Base-by-base conservation (phyloP, 2,329 filamentous ascomycete genomes). In the Acarospora socialis region DNA sequence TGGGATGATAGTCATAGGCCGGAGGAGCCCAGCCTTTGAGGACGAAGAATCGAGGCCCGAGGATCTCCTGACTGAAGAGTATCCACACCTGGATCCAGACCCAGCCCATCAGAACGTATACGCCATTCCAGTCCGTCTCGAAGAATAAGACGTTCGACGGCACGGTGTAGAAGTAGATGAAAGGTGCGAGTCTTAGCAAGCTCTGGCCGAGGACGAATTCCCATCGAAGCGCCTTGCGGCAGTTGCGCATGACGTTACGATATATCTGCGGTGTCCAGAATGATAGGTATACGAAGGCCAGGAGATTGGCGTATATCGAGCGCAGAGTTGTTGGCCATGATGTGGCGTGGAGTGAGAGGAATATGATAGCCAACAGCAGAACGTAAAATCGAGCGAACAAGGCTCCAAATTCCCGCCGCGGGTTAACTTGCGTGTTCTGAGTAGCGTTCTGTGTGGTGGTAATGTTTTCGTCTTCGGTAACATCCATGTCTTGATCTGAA, bases 251-350 rank as follows among this genome's bases (percentile, higher is more conserved):
- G 32, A 80, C 66, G 52, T 98, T 98, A 40, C 90, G 81, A 49
- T 80, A 72, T 43, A 95, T 92, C 53, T 98, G 90, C 0, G 90
- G 87, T 1, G 76, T 51, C 87, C 87, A 95, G 50, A 94, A 77
- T 13, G 86, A 93, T 26, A 94, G 70, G 51, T 94, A 94, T 32
- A 69, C 43, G 45, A 87, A 73, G 2, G 71, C 66, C 14, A 92
- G 59, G 3, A 65, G 41, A 49, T 86, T 65, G 39, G 65, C 64
- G 51, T 73, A 77, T 24, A 64, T 50, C 3, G 60, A 60, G 15
- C 66, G 64, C 2, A 68, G 48, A 2, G 57, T 55, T 3, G 59
- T 52, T 1, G 71, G 70, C 55, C 70, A 70, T 1, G 69, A 61
- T 18, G 65, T 61, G 14, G 70, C 67, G 51, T 72, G 70, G 4